Evolutionary conservation across 2,329 filamentous ascomycete genomes (phyloP).

Genomic region (Dothideomycetes sp.): DNA sequence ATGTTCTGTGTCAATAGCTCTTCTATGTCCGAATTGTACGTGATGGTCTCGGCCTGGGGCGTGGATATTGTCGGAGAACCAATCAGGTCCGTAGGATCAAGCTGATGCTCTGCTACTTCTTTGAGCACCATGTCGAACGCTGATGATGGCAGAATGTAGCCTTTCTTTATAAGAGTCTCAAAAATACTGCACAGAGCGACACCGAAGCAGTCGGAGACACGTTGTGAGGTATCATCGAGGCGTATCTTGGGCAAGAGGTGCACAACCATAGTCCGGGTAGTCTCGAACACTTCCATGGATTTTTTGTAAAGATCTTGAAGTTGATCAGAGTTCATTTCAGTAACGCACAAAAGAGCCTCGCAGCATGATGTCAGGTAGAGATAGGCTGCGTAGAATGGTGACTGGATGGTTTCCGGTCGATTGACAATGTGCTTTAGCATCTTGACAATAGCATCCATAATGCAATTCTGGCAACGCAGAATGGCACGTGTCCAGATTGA

Average conservation of each 20-base stretch:
- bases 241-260: not conserved
- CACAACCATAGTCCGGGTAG: not conserved
- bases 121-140: not conserved
- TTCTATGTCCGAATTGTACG: not conserved
- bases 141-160: not conserved
- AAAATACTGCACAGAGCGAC: not conserved
- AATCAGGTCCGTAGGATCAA: not conserved
- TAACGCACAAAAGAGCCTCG: too few species aligned
- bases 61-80: not conserved
- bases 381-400: not conserved
- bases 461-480: not conserved
- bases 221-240: not conserved
- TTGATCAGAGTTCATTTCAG: too few species aligned
- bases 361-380: not conserved
- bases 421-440: not conserved
- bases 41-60: conserved; percentile 4
- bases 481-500: not conserved
- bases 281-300: not conserved
- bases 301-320: not conserved
- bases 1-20: not conserved
- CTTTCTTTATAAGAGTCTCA: not conserved
- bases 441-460: conserved; percentile 4
- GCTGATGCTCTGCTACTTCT: not conserved
- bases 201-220: not conserved
- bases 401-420: not conserved